Conservation (phyloP, 2,329 filamentous ascomycete genomes). For the Helotiales sp. region DNA sequence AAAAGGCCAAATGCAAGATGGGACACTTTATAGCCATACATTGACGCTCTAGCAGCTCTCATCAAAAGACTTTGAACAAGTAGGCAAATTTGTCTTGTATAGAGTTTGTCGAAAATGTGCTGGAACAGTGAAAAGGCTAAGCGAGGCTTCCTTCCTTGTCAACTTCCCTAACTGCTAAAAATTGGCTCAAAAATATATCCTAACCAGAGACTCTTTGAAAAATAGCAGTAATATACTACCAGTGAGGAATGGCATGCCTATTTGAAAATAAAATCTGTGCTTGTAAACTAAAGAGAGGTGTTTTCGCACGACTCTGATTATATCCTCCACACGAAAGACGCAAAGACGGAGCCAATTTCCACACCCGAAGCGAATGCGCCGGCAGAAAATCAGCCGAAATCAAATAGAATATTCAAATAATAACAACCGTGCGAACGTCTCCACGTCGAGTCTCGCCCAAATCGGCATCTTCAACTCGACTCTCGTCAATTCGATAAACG, state of each 20-base stretch:
- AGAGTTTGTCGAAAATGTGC: neutral
- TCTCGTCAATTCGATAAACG: constrained; percentile 8
- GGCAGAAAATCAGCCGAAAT: neutral
- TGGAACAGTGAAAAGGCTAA: neutral
- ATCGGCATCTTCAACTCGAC: neutral
- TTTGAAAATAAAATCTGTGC: neutral
- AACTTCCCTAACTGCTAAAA: too few species aligned
- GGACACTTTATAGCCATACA: neutral
- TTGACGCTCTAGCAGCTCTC: neutral
- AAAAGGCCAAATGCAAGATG: neutral
- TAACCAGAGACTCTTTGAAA: too few species aligned
- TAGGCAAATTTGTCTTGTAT: neutral
- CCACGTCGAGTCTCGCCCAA: neutral
- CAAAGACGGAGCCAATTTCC: neutral
- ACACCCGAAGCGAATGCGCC: neutral
- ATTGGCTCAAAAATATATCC: too few species aligned
- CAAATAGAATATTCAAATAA: neutral
- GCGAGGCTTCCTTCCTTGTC: neutral
- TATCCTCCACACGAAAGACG: neutral
- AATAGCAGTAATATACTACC: too few species aligned
- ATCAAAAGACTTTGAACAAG: neutral
- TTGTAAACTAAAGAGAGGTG: neutral
- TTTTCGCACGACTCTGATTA: neutral
- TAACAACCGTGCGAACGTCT: neutral
- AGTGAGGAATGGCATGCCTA: too few species aligned